phyloP scores from a whole-genome alignment of 2,329 filamentous ascomycete species.

The Zymoseptoria tritici region DNA sequence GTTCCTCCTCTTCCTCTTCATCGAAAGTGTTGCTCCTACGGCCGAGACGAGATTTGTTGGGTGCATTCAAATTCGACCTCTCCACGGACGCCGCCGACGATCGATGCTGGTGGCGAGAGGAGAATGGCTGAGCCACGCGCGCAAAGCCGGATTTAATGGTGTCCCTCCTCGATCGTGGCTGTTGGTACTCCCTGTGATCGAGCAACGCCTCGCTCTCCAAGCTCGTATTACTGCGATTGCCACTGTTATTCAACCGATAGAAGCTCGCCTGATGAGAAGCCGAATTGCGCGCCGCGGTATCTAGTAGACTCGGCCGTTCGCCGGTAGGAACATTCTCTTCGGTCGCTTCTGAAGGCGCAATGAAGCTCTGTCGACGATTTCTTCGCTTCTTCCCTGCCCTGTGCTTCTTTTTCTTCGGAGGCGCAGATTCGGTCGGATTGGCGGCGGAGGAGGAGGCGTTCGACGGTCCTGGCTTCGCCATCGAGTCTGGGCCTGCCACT shows the following conservation, averaged over 20 bases:
- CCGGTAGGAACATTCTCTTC: conserved; percentile 39
- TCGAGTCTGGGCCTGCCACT: conserved; percentile 9
- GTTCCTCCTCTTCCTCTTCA: conserved; percentile 42
- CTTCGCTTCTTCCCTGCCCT: conserved; percentile 57
- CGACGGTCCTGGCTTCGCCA: conserved; percentile 6
- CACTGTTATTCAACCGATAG: conserved; percentile 49
- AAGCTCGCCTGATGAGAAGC: conserved; percentile 40
- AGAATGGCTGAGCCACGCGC: conserved; percentile 21
- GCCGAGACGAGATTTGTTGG: conserved; percentile 4
- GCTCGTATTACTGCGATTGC: conserved; percentile 56
- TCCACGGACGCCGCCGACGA: conserved; percentile 13
- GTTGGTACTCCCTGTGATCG: conserved; percentile 61
- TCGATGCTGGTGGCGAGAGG: conserved; percentile 15
- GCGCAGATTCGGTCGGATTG: neutral
- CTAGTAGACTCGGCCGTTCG: conserved; percentile 34
- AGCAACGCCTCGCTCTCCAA: conserved; percentile 83
- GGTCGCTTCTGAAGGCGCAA: conserved; percentile 52
- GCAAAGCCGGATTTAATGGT: conserved; percentile 34
- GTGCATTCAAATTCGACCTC: conserved; percentile 1
- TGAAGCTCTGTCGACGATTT: conserved; percentile 70
- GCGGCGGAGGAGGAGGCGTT: conserved; percentile 1
- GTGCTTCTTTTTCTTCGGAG: conserved; percentile 18
- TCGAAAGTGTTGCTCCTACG: conserved; percentile 32
- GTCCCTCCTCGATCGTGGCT: conserved; percentile 35
- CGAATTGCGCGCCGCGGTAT: conserved; percentile 26